Evolutionary conservation across 2,329 filamentous ascomycete genomes (phyloP).

Genomic region (Fusarium sp.): DNA sequence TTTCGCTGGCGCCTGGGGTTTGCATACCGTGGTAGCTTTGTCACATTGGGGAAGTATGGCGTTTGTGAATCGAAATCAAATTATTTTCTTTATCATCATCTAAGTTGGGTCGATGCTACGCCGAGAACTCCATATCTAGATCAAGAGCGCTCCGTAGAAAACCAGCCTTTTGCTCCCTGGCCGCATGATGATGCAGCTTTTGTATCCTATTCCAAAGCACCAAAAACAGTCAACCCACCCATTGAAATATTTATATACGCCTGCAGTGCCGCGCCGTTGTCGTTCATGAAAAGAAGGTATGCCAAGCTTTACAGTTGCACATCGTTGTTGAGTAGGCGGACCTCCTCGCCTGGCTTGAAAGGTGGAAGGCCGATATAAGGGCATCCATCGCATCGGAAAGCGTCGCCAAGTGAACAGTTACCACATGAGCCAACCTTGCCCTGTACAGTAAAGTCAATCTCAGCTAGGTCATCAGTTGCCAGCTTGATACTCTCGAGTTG

Average conservation of each 20-base stretch:
- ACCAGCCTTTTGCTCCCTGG: slow-evolving; percentile 36
- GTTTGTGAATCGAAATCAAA: slow-evolving; percentile 39
- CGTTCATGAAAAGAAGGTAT: slow-evolving; percentile 29
- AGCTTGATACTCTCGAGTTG: slow-evolving; percentile 82
- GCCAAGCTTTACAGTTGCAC: slow-evolving; percentile 77
- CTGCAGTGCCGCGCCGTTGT: slow-evolving; percentile 43
- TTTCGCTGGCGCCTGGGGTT: slow-evolving; percentile 36
- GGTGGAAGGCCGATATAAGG: slow-evolving; percentile 94
- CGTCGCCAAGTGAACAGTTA: slow-evolving; percentile 94
- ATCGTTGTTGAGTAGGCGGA: slow-evolving; percentile 87
- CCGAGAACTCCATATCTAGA: slow-evolving; percentile 47
- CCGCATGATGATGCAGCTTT: slow-evolving; percentile 29
- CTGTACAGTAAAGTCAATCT: slow-evolving; percentile 97
- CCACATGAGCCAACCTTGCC: slow-evolving; percentile 96
- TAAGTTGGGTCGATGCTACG: slow-evolving; percentile 43
- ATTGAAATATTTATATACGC: slow-evolving; percentile 46
- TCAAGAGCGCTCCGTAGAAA: slow-evolving; percentile 47
- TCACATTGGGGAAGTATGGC: slow-evolving; percentile 39
- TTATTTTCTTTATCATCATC: slow-evolving; percentile 44
- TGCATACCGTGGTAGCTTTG: slow-evolving; percentile 31
- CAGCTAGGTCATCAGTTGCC: slow-evolving; percentile 80
- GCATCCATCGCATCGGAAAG: slow-evolving; percentile 80
- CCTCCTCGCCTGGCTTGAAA: slow-evolving; percentile 97
- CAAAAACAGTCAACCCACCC: slow-evolving; percentile 38
- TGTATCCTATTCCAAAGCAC: slow-evolving; percentile 41